A percentile compares a stretch with the other conserved stretches of the same genome.
These are phyloP conservation scores for Hordeum pubiflorum DNA, from an alignment of 202 grass and related monocot genomes.

Conservation along the genomic window DNA sequence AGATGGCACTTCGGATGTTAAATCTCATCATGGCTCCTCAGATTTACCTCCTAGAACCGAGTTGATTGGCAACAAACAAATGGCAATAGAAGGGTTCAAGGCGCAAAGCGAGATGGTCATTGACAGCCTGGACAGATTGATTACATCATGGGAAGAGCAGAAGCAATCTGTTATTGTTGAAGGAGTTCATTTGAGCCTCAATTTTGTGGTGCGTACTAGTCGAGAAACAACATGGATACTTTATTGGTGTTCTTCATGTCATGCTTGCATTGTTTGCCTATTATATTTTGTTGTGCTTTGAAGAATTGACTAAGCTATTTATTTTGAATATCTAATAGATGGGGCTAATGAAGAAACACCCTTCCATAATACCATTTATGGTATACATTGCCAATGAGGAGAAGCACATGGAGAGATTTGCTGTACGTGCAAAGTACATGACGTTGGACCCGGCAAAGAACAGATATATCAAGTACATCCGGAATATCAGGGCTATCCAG, in stretches of 20 bases:
- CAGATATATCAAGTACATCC: conserved; percentile 92
- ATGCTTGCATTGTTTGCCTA: not conserved
- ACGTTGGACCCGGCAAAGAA: conserved; percentile 91
- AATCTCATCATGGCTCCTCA: conserved; percentile 30
- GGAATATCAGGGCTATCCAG: conserved; percentile 93
- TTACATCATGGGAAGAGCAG: conserved; percentile 88
- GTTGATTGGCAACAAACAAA: conserved; percentile 66
- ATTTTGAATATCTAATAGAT: conserved; percentile 49
- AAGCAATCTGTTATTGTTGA: conserved; percentile 94
- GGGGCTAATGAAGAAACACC: conserved; percentile 99
- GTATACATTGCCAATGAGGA: conserved; percentile 91
- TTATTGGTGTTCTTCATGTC: not conserved
- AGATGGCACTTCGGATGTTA: conserved; percentile 34
- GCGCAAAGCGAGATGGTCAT: conserved; percentile 98
- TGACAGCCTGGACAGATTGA: conserved; percentile 87
- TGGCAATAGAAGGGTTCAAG: conserved; percentile 96
- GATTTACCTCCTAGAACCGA: conserved; percentile 46
- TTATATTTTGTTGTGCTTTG: not conserved
- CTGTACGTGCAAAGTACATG: conserved; percentile 98
- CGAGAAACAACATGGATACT: not conserved
- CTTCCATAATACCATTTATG: conserved; percentile 98
- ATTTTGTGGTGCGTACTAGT: conserved; percentile 75
- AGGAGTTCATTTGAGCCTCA: conserved; percentile 97
- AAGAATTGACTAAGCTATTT: conserved; percentile 4
- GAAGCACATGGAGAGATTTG: conserved; percentile 92